Percentiles rank a stretch among this genome's conserved stretches.
Evolutionary conservation across 495 filamentous ascomycete species (phyloP).

Genomic region (Chaetomium fimeti): DNA sequence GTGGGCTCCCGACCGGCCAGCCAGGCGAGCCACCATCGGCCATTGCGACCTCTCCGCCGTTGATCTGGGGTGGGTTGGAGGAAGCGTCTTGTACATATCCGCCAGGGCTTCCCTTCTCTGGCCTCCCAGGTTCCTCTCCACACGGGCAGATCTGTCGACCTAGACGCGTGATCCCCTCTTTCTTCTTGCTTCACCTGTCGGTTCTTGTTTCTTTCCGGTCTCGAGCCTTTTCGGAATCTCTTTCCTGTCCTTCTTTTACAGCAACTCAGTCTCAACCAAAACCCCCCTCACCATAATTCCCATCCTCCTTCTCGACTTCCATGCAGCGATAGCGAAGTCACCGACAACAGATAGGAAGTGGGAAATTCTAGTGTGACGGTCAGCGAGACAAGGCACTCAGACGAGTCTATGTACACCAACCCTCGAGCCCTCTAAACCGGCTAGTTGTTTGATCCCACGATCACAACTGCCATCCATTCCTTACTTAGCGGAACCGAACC

Average conservation of each 20-base stretch:
- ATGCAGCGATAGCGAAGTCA: constrained; percentile 24
- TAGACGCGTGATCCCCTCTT: constrained; percentile 47
- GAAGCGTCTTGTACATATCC: constrained; percentile 44
- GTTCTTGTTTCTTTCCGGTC: constrained; percentile 51
- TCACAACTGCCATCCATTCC: constrained; percentile 50
- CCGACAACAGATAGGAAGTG: not conserved
- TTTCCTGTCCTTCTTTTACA: constrained; percentile 50
- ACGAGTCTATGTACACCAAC: constrained; percentile 47
- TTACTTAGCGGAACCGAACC: constrained; percentile 46
- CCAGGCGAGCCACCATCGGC: constrained; percentile 30
- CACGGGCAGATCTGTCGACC: constrained; percentile 52
- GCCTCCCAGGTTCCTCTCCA: constrained; percentile 39
- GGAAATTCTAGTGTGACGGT: not conserved
- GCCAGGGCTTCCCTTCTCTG: constrained; percentile 47
- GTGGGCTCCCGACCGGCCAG: constrained; percentile 29
- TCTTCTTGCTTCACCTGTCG: constrained; percentile 52
- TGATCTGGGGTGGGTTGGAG: constrained; percentile 14
- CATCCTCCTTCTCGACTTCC: constrained; percentile 24
- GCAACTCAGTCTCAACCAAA: constrained; percentile 23
- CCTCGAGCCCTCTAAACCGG: constrained; percentile 43
- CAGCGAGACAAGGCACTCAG: constrained; percentile 14
- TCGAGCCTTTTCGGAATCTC: constrained; percentile 45
- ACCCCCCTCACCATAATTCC: constrained; percentile 5
- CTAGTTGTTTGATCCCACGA: constrained; percentile 37
- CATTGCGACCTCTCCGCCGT: constrained; percentile 31